Percentiles rank a stretch among this genome's conserved stretches.
Evolutionary conservation across 169 alveolate genomes (phyloP).

Genomic region (Cryptosporidium xiaoi): DNA sequence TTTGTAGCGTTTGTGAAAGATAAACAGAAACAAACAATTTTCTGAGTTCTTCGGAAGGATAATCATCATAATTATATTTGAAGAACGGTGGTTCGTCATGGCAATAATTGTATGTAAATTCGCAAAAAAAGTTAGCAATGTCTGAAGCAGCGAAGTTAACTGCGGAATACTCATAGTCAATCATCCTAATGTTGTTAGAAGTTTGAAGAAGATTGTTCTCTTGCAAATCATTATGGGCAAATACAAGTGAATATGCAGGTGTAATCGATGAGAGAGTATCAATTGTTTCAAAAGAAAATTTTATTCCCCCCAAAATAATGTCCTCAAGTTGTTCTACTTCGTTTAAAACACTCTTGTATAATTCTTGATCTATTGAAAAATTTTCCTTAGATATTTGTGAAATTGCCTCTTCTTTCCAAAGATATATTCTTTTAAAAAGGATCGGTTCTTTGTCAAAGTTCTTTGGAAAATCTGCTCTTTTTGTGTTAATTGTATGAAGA

Average conservation of each 20-base stretch:
- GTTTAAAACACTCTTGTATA: slow-evolving; percentile 16
- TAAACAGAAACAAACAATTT: slow-evolving; percentile 79
- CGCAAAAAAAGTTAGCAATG: slow-evolving; percentile 82
- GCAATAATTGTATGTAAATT: slow-evolving; percentile 80
- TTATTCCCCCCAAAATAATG: slow-evolving; percentile 36
- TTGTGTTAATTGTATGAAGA: slow-evolving; percentile 46
- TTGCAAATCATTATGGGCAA: slow-evolving; percentile 85
- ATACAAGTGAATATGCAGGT: slow-evolving; percentile 76
- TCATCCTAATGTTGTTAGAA: slow-evolving; percentile 78
- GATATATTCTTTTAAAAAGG: slow-evolving; percentile 55
- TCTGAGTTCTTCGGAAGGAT: slow-evolving; percentile 80
- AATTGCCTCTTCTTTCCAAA: slow-evolving; percentile 67
- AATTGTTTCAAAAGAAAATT: slow-evolving; percentile 4
- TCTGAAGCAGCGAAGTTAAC: slow-evolving; percentile 82
- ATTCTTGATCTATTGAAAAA: slow-evolving; percentile 29
- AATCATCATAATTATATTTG: slow-evolving; percentile 74
- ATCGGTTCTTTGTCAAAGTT: slow-evolving; percentile 60
- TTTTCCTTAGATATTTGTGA: slow-evolving; percentile 33
- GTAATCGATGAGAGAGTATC: slow-evolving; percentile 10
- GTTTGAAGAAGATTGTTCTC: slow-evolving; percentile 82
- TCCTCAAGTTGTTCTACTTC: slow-evolving; percentile 37
- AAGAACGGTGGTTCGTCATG: slow-evolving; percentile 79
- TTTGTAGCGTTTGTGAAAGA: slow-evolving; percentile 77
- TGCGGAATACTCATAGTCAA: slow-evolving; percentile 84
- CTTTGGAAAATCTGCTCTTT: slow-evolving; percentile 60